phyloP scores from a whole-genome alignment of 306 rosid genomes.

The Quillaja saponaria region DNA sequence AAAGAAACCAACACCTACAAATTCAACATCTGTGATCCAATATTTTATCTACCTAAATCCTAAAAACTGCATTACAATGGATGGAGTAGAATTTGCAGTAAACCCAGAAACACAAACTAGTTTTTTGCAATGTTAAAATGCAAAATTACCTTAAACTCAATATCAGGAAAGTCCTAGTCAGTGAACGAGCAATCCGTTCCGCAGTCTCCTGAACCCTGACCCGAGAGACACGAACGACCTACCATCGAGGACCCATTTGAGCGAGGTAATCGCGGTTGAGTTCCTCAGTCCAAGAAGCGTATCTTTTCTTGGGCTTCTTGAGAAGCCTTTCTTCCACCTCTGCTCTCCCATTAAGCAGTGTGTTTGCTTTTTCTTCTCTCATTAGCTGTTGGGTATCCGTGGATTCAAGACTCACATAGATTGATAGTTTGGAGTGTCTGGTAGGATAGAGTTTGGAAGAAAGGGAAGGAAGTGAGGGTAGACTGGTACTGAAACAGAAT shows the following conservation, averaged over 20 bases:
- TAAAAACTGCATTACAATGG: no score
- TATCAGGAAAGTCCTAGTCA: conserved; percentile 54
- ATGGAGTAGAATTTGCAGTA: no score
- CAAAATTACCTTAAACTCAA: conserved; percentile 56
- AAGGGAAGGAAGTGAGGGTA: conserved; percentile 31
- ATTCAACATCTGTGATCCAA: no score
- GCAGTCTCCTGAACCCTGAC: conserved; percentile 54
- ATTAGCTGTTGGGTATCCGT: conserved; percentile 45
- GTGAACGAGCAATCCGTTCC: conserved; percentile 61
- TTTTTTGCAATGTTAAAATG: no score
- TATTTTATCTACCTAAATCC: no score
- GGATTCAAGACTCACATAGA: conserved; percentile 55
- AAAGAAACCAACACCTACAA: no score
- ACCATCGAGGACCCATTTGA: conserved; percentile 82
- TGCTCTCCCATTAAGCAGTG: conserved; percentile 64
- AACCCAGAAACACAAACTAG: no score
- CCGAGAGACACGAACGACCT: conserved; percentile 64
- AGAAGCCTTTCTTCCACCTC: conserved; percentile 72
- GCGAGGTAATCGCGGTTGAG: conserved; percentile 75
- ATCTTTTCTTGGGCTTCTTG: conserved; percentile 69
- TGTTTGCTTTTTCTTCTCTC: conserved; percentile 65
- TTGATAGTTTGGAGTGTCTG: conserved; percentile 31
- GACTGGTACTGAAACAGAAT: conserved; percentile 25
- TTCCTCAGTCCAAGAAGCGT: conserved; percentile 63
- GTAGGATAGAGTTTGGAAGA: conserved; percentile 21